Evolutionary conservation across 495 filamentous ascomycete genomes (phyloP).

Genomic region (Cairneyella variabilis): DNA sequence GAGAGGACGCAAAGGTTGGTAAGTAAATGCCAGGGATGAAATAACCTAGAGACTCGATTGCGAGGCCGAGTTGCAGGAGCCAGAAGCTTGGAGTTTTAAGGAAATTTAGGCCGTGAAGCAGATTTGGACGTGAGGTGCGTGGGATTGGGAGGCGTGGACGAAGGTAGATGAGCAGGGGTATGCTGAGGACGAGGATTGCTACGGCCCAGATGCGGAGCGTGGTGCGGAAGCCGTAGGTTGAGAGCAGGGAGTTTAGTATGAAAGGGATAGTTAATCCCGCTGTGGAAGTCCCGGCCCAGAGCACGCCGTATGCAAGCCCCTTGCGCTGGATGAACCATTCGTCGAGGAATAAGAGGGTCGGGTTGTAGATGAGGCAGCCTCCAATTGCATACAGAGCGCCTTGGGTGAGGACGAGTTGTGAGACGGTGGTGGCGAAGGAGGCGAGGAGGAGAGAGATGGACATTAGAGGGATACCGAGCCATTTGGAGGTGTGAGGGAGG

Average conservation of each 20-base stretch:
- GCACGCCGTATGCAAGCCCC: constrained; percentile 48
- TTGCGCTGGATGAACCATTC: constrained; percentile 47
- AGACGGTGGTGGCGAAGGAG: constrained; percentile 38
- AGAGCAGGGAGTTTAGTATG: constrained; percentile 17
- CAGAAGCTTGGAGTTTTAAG: constrained; percentile 41
- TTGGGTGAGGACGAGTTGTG: constrained; percentile 48
- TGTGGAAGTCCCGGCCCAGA: constrained; percentile 37
- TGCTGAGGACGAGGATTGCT: constrained; percentile 40
- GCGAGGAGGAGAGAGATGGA: constrained; percentile 30
- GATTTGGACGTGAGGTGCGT: constrained; percentile 20
- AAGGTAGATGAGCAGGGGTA: constrained; percentile 55
- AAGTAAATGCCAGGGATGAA: constrained; percentile 67
- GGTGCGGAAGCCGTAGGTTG: constrained; percentile 50
- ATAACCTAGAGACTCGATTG: constrained; percentile 60
- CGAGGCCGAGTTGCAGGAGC: constrained; percentile 50
- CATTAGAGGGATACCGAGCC: constrained; percentile 10
- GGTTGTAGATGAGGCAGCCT: constrained; percentile 36
- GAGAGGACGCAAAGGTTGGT: constrained; percentile 51
- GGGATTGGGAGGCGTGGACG: constrained; percentile 51
- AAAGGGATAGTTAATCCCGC: constrained; percentile 20
- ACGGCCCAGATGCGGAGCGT: constrained; percentile 51
- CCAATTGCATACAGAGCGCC: constrained; percentile 43
- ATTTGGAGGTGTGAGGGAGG: constrained; percentile 7
- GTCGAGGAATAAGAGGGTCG: constrained; percentile 32
- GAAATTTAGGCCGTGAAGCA: constrained; percentile 43